A percentile compares a stretch with the other conserved stretches of the same genome.
Conservation (phyloP, 176 grass and related monocot species). For the Oryza nivara region DNA sequence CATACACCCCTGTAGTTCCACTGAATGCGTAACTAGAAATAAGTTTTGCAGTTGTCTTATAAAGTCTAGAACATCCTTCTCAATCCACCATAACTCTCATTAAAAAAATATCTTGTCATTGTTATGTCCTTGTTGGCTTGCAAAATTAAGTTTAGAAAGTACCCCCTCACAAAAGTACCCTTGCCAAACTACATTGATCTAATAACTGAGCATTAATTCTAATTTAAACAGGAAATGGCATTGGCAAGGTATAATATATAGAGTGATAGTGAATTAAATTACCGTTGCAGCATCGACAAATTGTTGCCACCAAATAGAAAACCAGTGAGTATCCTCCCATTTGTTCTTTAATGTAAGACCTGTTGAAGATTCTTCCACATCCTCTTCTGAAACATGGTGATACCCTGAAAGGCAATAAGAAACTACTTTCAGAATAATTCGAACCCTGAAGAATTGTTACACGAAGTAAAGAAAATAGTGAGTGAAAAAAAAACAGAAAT, state of each 20-base stretch:
- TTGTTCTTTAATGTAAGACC: constrained; percentile 28
- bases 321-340: constrained; percentile 32
- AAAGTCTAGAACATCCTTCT: constrained; percentile 4
- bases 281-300: constrained; percentile 68
- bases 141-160: neutral
- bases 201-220: neutral
- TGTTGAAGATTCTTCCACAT: constrained; percentile 55
- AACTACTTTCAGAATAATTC: neutral
- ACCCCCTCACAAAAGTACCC: neutral
- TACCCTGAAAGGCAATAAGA: constrained; percentile 36
- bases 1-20: neutral
- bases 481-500: neutral
- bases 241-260: neutral
- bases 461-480: neutral
- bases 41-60: neutral
- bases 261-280: constrained; percentile 29
- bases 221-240: neutral
- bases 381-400: constrained; percentile 56
- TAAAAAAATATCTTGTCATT: neutral
- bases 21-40: constrained; percentile 4
- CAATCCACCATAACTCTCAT: neutral
- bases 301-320: constrained; percentile 71
- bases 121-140: neutral
- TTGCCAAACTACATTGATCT: neutral
- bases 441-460: neutral